Percentiles rank a stretch among this genome's conserved stretches.
phyloP scores from a whole-genome alignment of 148 eudicot genomes.

The Diospyros lotus region DNA sequence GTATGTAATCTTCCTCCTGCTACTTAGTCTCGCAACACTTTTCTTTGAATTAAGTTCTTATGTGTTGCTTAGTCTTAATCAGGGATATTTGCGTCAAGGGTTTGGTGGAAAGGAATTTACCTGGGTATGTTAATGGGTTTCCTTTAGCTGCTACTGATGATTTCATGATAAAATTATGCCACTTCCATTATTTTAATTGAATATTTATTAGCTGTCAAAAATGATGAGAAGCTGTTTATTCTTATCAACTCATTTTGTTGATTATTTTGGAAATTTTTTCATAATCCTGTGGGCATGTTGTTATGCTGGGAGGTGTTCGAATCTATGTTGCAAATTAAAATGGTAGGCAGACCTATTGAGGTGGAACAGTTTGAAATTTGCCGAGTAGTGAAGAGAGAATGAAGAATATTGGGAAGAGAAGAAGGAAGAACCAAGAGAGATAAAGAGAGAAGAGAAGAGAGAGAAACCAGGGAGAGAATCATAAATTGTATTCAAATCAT shows the following conservation, averaged over 20 bases:
- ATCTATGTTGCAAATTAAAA: neutral
- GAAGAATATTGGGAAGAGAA: no score
- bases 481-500: no score
- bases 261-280: neutral
- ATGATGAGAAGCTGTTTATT: slow-evolving; percentile 1
- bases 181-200: neutral
- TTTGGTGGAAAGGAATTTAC: slow-evolving; percentile 72
- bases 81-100: slow-evolving; percentile 91
- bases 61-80: slow-evolving; percentile 11
- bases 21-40: neutral
- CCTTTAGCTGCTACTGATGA: slow-evolving; percentile 1
- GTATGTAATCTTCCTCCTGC: neutral
- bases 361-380: neutral
- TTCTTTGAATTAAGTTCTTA: neutral
- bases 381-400: neutral
- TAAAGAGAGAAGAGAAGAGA: no score
- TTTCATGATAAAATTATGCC: neutral
- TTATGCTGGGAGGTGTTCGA: neutral
- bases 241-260: neutral
- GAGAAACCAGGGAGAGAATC: no score
- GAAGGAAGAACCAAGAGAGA: no score
- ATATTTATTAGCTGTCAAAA: neutral
- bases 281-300: neutral
- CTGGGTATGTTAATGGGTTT: slow-evolving; percentile 56
- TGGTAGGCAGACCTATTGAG: neutral